Evolutionary conservation across 2,329 filamentous ascomycete genomes (phyloP).

Genomic region (Magnaporthales sp.): DNA sequence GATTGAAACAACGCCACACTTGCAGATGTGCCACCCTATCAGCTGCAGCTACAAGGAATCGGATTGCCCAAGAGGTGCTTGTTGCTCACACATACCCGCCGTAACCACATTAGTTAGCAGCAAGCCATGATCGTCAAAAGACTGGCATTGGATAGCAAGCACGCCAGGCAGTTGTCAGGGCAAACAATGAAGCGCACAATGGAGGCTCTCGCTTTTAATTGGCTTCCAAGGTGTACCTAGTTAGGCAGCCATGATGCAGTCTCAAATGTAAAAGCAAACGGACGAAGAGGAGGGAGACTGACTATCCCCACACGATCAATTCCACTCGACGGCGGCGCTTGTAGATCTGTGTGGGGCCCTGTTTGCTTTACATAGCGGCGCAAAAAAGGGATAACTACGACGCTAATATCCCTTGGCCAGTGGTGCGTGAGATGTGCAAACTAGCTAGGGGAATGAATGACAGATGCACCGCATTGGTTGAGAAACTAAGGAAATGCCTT

Average conservation of each 20-base stretch:
- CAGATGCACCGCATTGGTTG: not conserved
- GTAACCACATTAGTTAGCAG: not conserved
- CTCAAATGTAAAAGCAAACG: not conserved
- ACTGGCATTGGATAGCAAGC: not conserved
- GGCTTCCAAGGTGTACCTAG: not conserved
- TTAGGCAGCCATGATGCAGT: not conserved
- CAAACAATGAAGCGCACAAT: not conserved
- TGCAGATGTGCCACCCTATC: not conserved
- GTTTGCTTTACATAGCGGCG: too few species aligned
- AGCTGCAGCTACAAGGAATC: not conserved
- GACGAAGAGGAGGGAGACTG: not conserved
- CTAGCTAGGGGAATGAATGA: not conserved
- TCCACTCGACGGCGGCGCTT: not conserved
- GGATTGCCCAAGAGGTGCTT: not conserved
- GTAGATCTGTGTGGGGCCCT: not conserved
- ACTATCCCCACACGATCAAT: not conserved
- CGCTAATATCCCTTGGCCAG: not conserved
- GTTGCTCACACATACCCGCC: not conserved
- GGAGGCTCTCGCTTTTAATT: not conserved
- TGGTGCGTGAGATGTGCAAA: not conserved
- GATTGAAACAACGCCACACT: not conserved
- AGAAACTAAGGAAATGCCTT: not conserved
- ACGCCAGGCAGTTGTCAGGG: not conserved
- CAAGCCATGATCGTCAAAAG: not conserved
- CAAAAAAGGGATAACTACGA: not conserved